phyloP scores from a whole-genome alignment of 257 asterid species.

The Solanum paucissectum region DNA sequence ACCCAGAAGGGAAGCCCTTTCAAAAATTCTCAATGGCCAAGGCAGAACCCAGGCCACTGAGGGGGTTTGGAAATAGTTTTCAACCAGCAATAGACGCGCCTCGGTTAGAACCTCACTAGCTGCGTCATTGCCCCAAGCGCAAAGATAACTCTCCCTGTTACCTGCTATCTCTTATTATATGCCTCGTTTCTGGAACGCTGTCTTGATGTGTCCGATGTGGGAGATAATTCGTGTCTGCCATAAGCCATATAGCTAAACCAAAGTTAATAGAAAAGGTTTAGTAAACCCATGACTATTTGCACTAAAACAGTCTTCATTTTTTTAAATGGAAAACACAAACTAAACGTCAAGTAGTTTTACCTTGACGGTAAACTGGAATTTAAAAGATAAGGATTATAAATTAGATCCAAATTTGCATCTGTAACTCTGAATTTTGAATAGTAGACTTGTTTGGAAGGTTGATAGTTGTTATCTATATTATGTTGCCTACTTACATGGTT shows the following conservation, averaged over 20 bases:
- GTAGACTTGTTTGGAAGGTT: background rate
- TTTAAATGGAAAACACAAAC: background rate
- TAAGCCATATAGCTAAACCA: background rate
- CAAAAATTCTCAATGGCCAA: slow-evolving; percentile 2
- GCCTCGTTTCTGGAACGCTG: background rate
- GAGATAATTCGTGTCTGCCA: background rate
- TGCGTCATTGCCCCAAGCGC: slow-evolving; percentile 14
- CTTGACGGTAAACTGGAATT: background rate
- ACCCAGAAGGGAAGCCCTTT: background rate
- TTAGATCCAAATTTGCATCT: background rate
- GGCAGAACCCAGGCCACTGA: background rate
- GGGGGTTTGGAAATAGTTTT: slow-evolving; percentile 14
- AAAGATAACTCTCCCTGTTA: rapidly evolving
- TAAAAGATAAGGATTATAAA: background rate
- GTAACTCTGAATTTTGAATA: background rate
- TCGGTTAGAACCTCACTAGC: slow-evolving; percentile 11
- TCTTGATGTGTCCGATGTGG: background rate
- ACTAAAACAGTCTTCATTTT: background rate
- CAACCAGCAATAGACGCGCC: slow-evolving; percentile 13
- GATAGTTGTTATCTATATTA: background rate
- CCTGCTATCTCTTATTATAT: background rate
- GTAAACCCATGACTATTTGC: background rate
- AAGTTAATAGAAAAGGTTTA: background rate
- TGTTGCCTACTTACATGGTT: background rate
- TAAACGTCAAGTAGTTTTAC: background rate